phyloP scores from a whole-genome alignment of 1,284 basidiomycete genomes.

The Irpex rosettiformis region DNA sequence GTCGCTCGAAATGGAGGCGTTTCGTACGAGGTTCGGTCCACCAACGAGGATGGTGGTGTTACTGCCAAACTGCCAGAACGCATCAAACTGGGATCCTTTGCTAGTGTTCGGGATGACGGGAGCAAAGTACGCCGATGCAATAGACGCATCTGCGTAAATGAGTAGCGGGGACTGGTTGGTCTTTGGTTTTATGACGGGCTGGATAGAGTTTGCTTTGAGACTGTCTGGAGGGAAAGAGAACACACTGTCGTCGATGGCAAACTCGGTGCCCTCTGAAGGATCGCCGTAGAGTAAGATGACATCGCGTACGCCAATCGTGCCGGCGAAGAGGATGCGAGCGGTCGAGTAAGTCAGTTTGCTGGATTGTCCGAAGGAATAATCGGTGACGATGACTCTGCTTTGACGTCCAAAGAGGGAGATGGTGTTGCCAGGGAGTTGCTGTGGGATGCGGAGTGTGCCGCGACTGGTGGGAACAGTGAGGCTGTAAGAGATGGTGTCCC shows the following conservation, averaged over 20 bases:
- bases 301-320: slow-evolving; percentile 62
- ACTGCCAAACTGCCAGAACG: slow-evolving; percentile 49
- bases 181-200: slow-evolving; percentile 58
- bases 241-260: slow-evolving; percentile 38
- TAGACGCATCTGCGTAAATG: slow-evolving; percentile 59
- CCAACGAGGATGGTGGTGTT: slow-evolving; percentile 49
- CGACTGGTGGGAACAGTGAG: slow-evolving; percentile 51
- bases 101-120: slow-evolving; percentile 36
- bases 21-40: slow-evolving; percentile 54
- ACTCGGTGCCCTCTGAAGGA: slow-evolving; percentile 56
- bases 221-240: slow-evolving; percentile 41
- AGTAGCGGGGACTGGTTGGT: slow-evolving; percentile 62
- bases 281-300: slow-evolving; percentile 69
- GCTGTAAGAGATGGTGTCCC: slow-evolving; percentile 48
- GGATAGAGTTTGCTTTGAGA: slow-evolving; percentile 34
- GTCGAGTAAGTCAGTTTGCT: slow-evolving; percentile 62
- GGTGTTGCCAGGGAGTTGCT: slow-evolving; percentile 32
- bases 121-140: slow-evolving; percentile 56
- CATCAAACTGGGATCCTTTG: slow-evolving; percentile 34
- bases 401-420: slow-evolving; percentile 65
- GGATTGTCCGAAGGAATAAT: slow-evolving; percentile 58
- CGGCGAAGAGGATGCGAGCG: slow-evolving; percentile 64
- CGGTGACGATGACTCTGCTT: slow-evolving; percentile 65
- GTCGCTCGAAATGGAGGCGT: slow-evolving; percentile 38
- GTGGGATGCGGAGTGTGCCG: slow-evolving; percentile 52